Percentiles rank a stretch among this genome's conserved stretches.
Evolutionary conservation across 768 basidiomycete genomes (phyloP).

Genomic region (Kwoniella bestiolae): DNA sequence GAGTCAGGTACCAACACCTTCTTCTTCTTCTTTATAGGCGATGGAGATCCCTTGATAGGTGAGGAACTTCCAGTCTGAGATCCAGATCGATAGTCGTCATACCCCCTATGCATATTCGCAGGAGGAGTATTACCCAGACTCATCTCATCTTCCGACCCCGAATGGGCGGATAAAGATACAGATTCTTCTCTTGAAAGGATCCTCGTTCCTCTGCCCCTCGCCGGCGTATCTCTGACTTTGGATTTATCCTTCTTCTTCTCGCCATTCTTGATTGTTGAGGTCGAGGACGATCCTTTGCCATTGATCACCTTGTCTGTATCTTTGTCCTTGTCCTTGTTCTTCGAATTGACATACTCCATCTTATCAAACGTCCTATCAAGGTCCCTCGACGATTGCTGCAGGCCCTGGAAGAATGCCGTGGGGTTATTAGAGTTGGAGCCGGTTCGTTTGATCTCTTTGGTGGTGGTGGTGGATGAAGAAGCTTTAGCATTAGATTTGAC

Average conservation of each 20-base stretch:
- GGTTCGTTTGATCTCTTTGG: neutral
- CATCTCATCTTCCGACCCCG: slow-evolving; percentile 16
- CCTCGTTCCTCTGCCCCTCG: neutral
- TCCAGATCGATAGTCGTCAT: neutral
- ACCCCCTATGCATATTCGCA: neutral
- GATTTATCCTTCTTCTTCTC: too few relatives aligned
- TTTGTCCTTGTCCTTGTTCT: slow-evolving; percentile 13
- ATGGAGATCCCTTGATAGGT: neutral
- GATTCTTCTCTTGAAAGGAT: neutral
- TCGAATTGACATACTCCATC: neutral
- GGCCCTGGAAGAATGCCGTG: neutral
- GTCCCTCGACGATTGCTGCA: neutral
- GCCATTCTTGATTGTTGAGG: neutral
- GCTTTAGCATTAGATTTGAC: neutral
- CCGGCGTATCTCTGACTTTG: too few relatives aligned
- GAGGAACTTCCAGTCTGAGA: neutral
- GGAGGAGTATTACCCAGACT: slow-evolving; percentile 12
- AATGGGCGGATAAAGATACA: neutral
- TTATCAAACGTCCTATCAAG: neutral
- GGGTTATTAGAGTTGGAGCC: slow-evolving; percentile 1
- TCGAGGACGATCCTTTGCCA: neutral
- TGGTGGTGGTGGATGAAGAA: neutral
- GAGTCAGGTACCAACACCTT: neutral
- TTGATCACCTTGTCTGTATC: neutral
- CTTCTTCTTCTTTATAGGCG: neutral